Evolutionary conservation across 2,329 filamentous ascomycete species (phyloP).

Genomic region (Microcera coccophila): DNA sequence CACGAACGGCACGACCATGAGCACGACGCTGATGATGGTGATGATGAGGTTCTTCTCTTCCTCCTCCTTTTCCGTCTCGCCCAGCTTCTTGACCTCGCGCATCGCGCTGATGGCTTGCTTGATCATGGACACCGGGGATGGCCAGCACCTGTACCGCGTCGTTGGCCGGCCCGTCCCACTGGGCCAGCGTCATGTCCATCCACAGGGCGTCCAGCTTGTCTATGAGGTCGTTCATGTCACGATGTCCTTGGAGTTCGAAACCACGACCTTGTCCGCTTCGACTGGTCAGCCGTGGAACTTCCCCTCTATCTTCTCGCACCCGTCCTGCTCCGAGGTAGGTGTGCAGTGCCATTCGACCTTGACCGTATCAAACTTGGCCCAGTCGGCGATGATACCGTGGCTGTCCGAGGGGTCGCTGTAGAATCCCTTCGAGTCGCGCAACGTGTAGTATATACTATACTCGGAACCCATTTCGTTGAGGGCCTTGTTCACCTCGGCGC

Average conservation of each 20-base stretch:
- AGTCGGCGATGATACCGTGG: slow-evolving; percentile 5
- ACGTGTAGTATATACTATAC: neutral
- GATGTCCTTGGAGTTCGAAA: slow-evolving; percentile 7
- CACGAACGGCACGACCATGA: slow-evolving; percentile 11
- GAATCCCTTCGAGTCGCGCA: neutral
- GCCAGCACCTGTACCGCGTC: slow-evolving; percentile 4
- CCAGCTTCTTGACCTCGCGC: slow-evolving; percentile 23
- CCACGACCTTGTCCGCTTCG: slow-evolving; percentile 9
- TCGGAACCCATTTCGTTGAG: neutral
- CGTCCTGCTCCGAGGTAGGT: too few species aligned
- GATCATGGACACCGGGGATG: slow-evolving; percentile 12
- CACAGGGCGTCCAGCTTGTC: neutral
- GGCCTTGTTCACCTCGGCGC: neutral
- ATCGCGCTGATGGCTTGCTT: slow-evolving; percentile 24
- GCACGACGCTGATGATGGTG: slow-evolving; percentile 31
- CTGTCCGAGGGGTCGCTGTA: neutral
- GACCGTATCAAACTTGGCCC: slow-evolving; percentile 4
- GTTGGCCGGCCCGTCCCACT: neutral
- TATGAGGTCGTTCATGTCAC: slow-evolving; percentile 6
- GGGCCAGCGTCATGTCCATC: neutral
- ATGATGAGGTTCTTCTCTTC: slow-evolving; percentile 23
- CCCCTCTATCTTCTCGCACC: neutral
- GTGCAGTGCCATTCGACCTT: neutral
- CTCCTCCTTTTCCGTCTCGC: slow-evolving; percentile 15
- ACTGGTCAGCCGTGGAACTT: neutral